Base-by-base conservation (phyloP, 345 rosid genomes). In the Corchorus capsularis region DNA sequence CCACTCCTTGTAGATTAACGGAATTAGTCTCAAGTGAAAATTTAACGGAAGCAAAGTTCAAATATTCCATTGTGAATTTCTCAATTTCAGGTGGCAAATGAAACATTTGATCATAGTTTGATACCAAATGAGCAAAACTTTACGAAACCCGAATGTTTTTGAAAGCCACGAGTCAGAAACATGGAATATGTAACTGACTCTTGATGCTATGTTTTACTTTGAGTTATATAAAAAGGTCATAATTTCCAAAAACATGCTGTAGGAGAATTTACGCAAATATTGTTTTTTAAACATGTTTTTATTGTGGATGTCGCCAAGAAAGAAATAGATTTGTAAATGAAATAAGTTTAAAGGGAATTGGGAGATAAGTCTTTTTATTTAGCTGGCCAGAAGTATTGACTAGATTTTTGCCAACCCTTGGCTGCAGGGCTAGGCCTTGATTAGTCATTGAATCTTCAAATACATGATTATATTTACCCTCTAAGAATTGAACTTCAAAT, bases 391-490 rank as follows among this genome's bases (percentile, higher is more conserved):
- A 65, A 64, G 6, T 6, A 17, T 54, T 34, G 39, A 22, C 41
- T 32, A 32, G 27, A 41, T 16, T 41, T 63, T 64, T 60, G 12
- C 27, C 63, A 60, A 3, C 16, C 63, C 4, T 0, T 60, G 9
- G 17, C 52, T 43, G 15, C 50, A 19, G 47, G 47, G 47, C 16
- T 17, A 64, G 34, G 54, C 55, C 71, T 16, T 20, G 2, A 47
- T 27, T 39, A 68, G 56, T 56, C 72, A 32, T 17, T 49, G 57
- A 68, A 27, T 49, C 71, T 47, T 68, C 56, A 47, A 67, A n/a
- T n/a, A 37, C 49, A 67, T n/a, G 39, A 67, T n/a, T 47, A 67
- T 46, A 6, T 47, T 54, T 67, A 22, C 22, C 22, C 56, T 67
- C 56, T 27, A 0, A 47, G 35, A 66, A 66, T 12, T 37, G 46